Conservation (phyloP, 1,284 basidiomycete species). For the Vanrija humicola region DNA sequence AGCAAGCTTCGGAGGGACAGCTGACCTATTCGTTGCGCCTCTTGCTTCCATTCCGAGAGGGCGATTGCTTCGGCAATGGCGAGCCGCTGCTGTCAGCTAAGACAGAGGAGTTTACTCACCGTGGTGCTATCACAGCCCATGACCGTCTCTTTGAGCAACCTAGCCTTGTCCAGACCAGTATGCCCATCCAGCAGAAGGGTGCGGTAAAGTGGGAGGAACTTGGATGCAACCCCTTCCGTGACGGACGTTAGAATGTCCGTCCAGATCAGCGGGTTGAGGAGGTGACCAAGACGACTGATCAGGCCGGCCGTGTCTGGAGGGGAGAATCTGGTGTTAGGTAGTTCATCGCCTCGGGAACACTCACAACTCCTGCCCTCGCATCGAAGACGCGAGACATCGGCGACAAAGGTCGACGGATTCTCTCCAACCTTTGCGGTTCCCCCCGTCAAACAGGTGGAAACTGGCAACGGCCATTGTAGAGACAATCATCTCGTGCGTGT, state of each 20-base stretch:
- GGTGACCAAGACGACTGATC: conserved; percentile 1
- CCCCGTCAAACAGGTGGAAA: conserved; percentile 29
- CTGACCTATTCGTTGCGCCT: conserved; percentile 43
- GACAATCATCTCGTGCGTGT: conserved; percentile 22
- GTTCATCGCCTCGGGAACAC: not conserved
- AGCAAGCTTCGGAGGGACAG: conserved; percentile 56
- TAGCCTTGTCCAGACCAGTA: conserved; percentile 29
- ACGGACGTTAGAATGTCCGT: conserved; percentile 74
- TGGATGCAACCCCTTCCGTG: conserved; percentile 59
- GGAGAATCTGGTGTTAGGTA: not conserved
- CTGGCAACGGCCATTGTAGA: conserved; percentile 23
- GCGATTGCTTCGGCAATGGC: conserved; percentile 67
- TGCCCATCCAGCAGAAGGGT: conserved; percentile 52
- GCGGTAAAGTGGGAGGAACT: conserved; percentile 58
- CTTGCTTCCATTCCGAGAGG: conserved; percentile 64
- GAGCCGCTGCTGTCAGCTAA: conserved; percentile 57
- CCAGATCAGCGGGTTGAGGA: conserved; percentile 76
- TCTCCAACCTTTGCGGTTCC: conserved; percentile 17
- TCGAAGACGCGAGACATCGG: conserved; percentile 15
- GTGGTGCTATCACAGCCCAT: conserved; percentile 74
- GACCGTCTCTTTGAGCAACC: conserved; percentile 63
- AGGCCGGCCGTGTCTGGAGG: conserved; percentile 7
- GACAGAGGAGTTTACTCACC: conserved; percentile 5
- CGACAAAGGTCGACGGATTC: conserved; percentile 19
- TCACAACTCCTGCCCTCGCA: conserved; percentile 1